Evolutionary conservation across 2,329 filamentous ascomycete species (phyloP), one percentile per base, ranked within the genome.

Genomic region (Aureobasidium sp.): DNA sequence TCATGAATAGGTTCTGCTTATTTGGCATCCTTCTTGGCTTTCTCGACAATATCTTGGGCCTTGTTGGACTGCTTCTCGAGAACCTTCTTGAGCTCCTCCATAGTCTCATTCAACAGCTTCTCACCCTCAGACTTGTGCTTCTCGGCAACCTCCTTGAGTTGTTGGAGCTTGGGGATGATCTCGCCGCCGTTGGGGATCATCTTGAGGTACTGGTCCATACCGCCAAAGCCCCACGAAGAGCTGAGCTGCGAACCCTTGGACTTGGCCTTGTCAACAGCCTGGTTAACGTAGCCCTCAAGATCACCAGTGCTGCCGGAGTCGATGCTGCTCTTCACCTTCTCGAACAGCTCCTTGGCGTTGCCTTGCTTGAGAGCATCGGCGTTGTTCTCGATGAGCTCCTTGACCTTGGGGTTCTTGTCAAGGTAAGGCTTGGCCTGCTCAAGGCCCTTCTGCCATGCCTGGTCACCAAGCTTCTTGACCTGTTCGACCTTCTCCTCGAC

Each of bases 341-440:
- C 76, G 69, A 87, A 87, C 0, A 90, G 73, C 67, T 89, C 84
- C 55, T 78, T 76, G 15, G 84, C 75, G 67, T 90, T 87, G 17
- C 87, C 87, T 65, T 84, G 76, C 77, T 88, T 90, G 53, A 92
- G 75, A 0, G 80, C 74, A 62, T 88, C 85, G 51, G 81, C 79
- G 73, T 92, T 92, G 70, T 88, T 78, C 77, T 90, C 87, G 1
- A 92, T 71, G 0, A 90, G 72, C 73, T 90, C 79, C 78, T 90
- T 91, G 63, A 89, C 76, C 75, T 89, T 79, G n/a, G 88, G 87
- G 73, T 84, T 89, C 80, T 90, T 90, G 67, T 91, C 87, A 0
- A 92, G 80, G 63, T 85, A 83, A 0, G 88, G 87, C 77, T 88
- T 85, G 39, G 84, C 85, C 73, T 89, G 79, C 74, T 91, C 85